These are phyloP conservation scores for Acer saccharum DNA, from an alignment of 345 rosid species.

Conservation along the genomic window DNA sequence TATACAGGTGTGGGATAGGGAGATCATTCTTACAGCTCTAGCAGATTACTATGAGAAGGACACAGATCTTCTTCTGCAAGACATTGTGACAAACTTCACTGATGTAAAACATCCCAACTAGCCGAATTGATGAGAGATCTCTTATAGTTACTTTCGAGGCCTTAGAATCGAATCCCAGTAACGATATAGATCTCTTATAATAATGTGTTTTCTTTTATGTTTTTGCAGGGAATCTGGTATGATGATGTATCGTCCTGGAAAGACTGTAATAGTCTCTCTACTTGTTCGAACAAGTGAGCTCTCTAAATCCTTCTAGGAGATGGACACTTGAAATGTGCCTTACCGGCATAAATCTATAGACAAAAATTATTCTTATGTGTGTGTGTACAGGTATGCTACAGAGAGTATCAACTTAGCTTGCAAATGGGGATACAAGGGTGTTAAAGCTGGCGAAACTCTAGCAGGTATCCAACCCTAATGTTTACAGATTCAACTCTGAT, in stretches of 20 bases:
- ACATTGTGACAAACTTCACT: constrained; percentile 69
- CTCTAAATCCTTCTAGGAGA: background rate
- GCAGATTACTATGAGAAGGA: constrained; percentile 72
- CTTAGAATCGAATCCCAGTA: background rate
- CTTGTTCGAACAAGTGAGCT: constrained; percentile 69
- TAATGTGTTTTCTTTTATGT: background rate
- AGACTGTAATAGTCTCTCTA: constrained; percentile 64
- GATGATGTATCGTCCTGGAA: constrained; percentile 76
- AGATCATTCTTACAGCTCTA: constrained; percentile 75
- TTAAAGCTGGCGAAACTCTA: constrained; percentile 64
- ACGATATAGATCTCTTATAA: background rate
- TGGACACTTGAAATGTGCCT: background rate
- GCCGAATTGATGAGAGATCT: too few species aligned
- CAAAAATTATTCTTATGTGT: background rate
- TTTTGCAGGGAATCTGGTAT: constrained; percentile 72
- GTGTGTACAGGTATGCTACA: constrained; percentile 55
- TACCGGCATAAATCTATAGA: background rate
- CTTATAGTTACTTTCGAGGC: background rate
- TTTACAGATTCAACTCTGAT: too few species aligned
- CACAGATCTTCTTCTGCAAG: constrained; percentile 68
- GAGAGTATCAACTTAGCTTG: constrained; percentile 89
- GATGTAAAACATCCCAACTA: constrained; percentile 43
- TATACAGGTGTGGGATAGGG: constrained; percentile 89
- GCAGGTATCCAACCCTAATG: constrained; percentile 41
- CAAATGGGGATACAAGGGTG: constrained; percentile 89